Base-by-base conservation (phyloP, 140 eudicot species). In the Bidens hawaiensis region DNA sequence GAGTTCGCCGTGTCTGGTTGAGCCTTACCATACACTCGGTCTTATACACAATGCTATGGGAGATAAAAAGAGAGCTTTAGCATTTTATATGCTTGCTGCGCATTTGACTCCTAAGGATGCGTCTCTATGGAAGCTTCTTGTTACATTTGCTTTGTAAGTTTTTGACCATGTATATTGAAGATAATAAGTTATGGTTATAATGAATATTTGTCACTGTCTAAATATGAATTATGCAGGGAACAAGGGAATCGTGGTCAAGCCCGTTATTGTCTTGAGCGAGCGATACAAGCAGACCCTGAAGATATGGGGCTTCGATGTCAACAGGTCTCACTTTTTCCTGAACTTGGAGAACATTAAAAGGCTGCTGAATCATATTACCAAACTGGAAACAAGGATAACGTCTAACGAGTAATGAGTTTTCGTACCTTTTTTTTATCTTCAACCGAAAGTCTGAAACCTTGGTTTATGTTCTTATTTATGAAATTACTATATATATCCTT, bases 51-150 rank as follows among this genome's bases (percentile, higher is more conserved):
- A n/a, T n/a, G n/a, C n/a, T n/a, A n/a, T n/a, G n/a, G n/a, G n/a
- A n/a, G n/a, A n/a, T n/a, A n/a, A n/a, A n/a, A n/a, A n/a, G n/a
- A n/a, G n/a, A n/a, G n/a, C n/a, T n/a, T n/a, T n/a, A n/a, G n/a
- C n/a, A n/a, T n/a, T n/a, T n/a, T n/a, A n/a, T n/a, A n/a, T 89
- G 97, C 78, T 89, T 56, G 88, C 97, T 57, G 97, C 82, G 34
- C 75, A 70, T 74, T 63, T 85, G 65, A 60, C 76, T 1, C 91
- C 95, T 18, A 89, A 89, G 75, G 95, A 89, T 74, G 77, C 75
- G 70, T 80, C 91, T 57, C 82, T 89, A 23, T 89, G 97, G 97
- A 85, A 85, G 70, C 79, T 75, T 27, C 88, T 89, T 22, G 78
- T 89, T 11, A 52, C 72, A 25, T 67, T 68, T 79, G 82, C 97